Percentiles rank a stretch among this genome's conserved stretches.
These are phyloP conservation scores for Nephelium lappaceum DNA, from an alignment of 345 rosid species.

Conservation along the genomic window DNA sequence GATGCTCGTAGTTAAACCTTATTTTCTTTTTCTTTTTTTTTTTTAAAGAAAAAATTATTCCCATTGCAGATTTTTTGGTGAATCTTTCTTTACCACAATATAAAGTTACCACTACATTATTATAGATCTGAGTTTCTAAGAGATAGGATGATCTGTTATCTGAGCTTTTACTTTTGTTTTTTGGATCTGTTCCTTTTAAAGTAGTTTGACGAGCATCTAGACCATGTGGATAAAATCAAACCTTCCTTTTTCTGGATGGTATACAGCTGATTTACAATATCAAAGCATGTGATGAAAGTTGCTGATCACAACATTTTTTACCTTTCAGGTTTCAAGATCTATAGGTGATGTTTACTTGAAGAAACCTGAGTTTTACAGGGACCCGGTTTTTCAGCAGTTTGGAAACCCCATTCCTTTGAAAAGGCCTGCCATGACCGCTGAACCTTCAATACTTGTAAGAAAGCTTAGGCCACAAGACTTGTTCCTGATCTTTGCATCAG, in stretches of 20 bases:
- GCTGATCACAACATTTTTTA: conserved; percentile 9
- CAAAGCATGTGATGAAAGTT: background rate
- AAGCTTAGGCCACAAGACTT: conserved; percentile 73
- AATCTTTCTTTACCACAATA: background rate
- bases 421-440: conserved; percentile 86
- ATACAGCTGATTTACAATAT: conserved; percentile 5
- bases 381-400: conserved; percentile 78
- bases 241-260: background rate
- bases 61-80: background rate
- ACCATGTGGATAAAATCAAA: background rate
- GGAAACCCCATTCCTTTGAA: conserved; percentile 74
- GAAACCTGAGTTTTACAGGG: conserved; percentile 84
- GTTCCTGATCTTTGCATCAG: conserved; percentile 95
- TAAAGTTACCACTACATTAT: background rate
- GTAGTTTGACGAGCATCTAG: background rate
- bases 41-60: background rate
- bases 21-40: too few species aligned
- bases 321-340: conserved; percentile 88
- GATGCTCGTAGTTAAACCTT: background rate
- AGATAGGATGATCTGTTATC: background rate
- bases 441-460: conserved; percentile 78
- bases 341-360: conserved; percentile 95
- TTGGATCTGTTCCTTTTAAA: background rate
- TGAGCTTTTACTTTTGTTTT: conserved; percentile 4
- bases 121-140: background rate